Evolutionary conservation across 2,329 filamentous ascomycete genomes (phyloP).

Genomic region (Xylariomycetidae sp.): DNA sequence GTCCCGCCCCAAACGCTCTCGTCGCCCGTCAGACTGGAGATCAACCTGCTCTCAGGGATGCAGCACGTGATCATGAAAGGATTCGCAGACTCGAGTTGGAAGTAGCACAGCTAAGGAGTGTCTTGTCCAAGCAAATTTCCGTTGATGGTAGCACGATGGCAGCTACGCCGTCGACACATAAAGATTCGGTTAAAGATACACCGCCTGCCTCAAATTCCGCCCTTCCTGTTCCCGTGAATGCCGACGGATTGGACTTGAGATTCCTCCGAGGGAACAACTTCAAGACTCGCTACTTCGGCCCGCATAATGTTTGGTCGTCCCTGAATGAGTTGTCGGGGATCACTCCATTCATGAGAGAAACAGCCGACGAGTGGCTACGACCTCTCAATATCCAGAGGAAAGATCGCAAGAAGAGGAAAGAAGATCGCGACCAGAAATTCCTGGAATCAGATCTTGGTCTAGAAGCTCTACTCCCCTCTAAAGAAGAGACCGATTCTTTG

Average conservation of each 20-base stretch:
- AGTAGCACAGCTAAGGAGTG: conserved; percentile 50
- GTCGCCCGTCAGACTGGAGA: too few relatives aligned
- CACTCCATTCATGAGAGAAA: conserved; percentile 58
- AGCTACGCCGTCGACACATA: conserved; percentile 40
- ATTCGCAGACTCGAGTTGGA: conserved; percentile 57
- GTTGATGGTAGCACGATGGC: conserved; percentile 49
- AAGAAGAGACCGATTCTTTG: conserved; percentile 44
- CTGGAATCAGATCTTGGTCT: conserved; percentile 43
- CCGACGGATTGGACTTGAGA: conserved; percentile 41
- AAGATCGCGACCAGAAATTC: conserved; percentile 47
- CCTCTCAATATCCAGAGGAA: conserved; percentile 54
- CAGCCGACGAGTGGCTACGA: conserved; percentile 56
- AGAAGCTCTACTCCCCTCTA: conserved; percentile 45
- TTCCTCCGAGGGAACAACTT: conserved; percentile 57
- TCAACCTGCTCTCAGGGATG: conserved; percentile 33
- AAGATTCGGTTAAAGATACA: conserved; percentile 35
- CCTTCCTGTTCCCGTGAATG: conserved; percentile 27
- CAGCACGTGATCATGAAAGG: conserved; percentile 49
- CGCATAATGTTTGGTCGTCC: conserved; percentile 57
- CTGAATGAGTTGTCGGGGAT: conserved; percentile 53
- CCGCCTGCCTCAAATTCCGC: conserved; percentile 31
- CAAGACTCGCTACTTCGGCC: conserved; percentile 56
- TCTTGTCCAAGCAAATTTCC: conserved; percentile 42
- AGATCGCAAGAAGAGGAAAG: conserved; percentile 48
- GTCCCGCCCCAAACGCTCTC: conserved; percentile 13